Evolutionary conservation across 169 alveolate species (phyloP), one percentile per base, ranked within the genome.

Genomic region (Toxoplasma gondii): DNA sequence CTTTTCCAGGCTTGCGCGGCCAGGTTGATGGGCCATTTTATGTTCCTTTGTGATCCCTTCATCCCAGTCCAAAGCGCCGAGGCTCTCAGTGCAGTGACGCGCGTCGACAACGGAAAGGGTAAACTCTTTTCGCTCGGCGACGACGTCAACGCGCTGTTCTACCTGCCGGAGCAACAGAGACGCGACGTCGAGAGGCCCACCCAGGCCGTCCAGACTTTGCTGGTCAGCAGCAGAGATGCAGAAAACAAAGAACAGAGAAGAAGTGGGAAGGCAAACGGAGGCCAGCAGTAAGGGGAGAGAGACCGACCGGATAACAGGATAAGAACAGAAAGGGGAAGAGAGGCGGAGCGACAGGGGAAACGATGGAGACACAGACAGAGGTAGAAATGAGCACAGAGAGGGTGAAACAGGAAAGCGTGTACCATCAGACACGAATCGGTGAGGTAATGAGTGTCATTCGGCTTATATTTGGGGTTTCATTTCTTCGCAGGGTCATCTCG

Each of bases 141-240:
- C 17, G 96, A 95, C 82, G 96, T 95, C 34, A 93, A 82, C 84
- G 93, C 94, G 19, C 83, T 95, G 64, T 95, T 93, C 91, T 95
- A 82, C 58, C 94, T 93, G 39, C 96, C 95, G 5, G 78, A 74
- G 49, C 67, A 64, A 27, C 45, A 31, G 58, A 44, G 4, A 12
- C 49, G 70, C 38, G 36, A 67, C 43, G 45, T 31, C 24, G 94
- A 93, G 31, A 17, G 45, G 9, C 94, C 93, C 7, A 39, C 29
- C 41, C 64, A 58, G 29, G 93, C 95, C 53, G 24, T 91, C 53
- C 58, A n/a, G 5, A 45, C 78, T 31, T 39, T 94, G 84, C 27
- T 58, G 86, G 94, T 69, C 31, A 91, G 93, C 19, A 5, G 5
- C 49, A 69, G 36, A 5, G 88, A 81, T 54, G 22, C 67, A 44